Evolutionary conservation across 495 filamentous ascomycete genomes (phyloP), one percentile per base, ranked within the genome.

Genomic region (Podospora comata): DNA sequence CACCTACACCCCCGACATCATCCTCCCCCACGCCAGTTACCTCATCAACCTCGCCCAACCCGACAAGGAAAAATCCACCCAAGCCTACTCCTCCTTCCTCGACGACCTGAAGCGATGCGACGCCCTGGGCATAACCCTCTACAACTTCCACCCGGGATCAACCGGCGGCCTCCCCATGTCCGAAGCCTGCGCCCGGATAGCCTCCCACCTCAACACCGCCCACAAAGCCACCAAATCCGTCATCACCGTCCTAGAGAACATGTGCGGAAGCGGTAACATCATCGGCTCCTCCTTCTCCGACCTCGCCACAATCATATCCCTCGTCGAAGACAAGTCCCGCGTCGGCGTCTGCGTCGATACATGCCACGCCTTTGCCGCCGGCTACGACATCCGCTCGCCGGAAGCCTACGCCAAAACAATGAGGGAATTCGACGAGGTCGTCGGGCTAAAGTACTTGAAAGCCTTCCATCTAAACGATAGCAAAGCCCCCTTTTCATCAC

Each of bases 291-390:
- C 84, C 0, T 96, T 97, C 70, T 87, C 92, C 71, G 94, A 99
- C 68, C 86, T 99, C 28, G 84, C 88, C 18, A 91, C 92, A 72
- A 91, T 97, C 64, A 93, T 99, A 70, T 83, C 82, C 28, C 83
- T 85, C 0, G 88, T 97, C 44, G 85, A 91, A 26, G 85, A 95
- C 77, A 97, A 97, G 78, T 74, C 83, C 23, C 88, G 95, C n/a
- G 90, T 99, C 13, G 95, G 95, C 34, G 92, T 99, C 48, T 99
- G 95, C 79, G 87, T 99, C 55, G 95, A 99, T 75, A 98, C 95
- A 4, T 97, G 94, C 80, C 95, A 99, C 81, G 86, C 92, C 71
- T 97, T 97, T 74, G 87, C 93, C 7, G 93, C 92, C 0, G 95
- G 95, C 6, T 96, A 98, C 76, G 95, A 99, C 79, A 84, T 99